Percentiles rank a stretch among this genome's conserved stretches.
phyloP scores from a whole-genome alignment of 2,329 filamentous ascomycete species.

The Cryoendolithus antarcticus region DNA sequence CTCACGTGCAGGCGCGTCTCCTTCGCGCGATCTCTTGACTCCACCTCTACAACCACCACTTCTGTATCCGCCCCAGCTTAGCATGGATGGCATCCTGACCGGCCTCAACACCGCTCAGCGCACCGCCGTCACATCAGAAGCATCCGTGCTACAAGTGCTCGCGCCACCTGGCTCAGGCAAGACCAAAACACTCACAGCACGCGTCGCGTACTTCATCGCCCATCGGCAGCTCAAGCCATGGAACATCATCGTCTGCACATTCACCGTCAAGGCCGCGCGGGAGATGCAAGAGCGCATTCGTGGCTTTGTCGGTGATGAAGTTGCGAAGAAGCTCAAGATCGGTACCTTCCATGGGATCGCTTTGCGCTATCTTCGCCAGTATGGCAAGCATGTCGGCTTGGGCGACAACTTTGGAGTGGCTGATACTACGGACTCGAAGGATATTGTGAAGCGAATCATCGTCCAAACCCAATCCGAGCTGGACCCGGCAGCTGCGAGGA shows the following conservation, averaged over 20 bases:
- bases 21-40: not conserved
- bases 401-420: conserved; percentile 80
- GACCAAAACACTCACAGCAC: conserved; percentile 86
- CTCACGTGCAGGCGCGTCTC: not conserved
- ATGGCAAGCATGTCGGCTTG: conserved; percentile 74
- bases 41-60: not conserved
- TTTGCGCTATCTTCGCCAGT: conserved; percentile 67
- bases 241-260: conserved; percentile 90
- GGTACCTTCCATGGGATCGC: conserved; percentile 95
- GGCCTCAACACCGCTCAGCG: conserved; percentile 54
- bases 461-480: conserved; percentile 52
- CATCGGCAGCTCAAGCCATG: conserved; percentile 60
- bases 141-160: conserved; percentile 48
- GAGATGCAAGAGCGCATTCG: conserved; percentile 89
- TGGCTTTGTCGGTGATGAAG: conserved; percentile 62
- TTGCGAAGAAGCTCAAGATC: conserved; percentile 65
- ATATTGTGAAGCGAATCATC: conserved; percentile 70
- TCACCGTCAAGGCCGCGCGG: conserved; percentile 85
- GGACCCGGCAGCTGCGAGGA: conserved; percentile 58
- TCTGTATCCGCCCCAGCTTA: conserved; percentile 1
- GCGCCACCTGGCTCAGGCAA: conserved; percentile 65
- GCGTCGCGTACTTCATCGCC: conserved; percentile 77
- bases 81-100: conserved; percentile 44
- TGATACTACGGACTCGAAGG: conserved; percentile 66
- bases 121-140: conserved; percentile 50